phyloP scores from a whole-genome alignment of 1,139 yeast genomes.

The Keqinozyma sinolaborantium region DNA sequence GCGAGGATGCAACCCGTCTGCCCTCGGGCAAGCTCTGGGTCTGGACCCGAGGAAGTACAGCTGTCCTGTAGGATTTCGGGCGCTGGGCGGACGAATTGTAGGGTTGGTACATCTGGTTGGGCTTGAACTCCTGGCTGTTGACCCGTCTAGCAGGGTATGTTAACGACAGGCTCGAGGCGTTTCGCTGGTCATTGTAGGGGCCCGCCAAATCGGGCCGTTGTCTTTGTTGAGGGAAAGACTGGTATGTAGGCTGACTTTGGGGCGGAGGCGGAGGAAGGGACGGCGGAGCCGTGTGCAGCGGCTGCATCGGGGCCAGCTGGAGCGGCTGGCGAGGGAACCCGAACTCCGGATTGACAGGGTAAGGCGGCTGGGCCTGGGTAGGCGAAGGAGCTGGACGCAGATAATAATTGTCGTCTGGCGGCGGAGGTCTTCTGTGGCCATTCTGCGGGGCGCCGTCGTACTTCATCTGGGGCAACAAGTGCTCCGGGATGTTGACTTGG shows the following conservation, averaged over 20 bases:
- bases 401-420: no score
- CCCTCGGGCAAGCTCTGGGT: constrained; percentile 11
- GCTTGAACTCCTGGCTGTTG: constrained; percentile 4
- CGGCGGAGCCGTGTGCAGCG: constrained; percentile 3
- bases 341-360: no score
- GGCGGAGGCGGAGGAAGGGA: not conserved
- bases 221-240: constrained; percentile 1
- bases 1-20: constrained; percentile 25
- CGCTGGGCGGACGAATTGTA: constrained; percentile 3
- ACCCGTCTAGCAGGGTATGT: constrained; percentile 6
- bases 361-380: no score
- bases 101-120: constrained; percentile 3
- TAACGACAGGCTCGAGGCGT: constrained; percentile 11
- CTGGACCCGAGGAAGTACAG: constrained; percentile 17
- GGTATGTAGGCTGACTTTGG: constrained; percentile 1
- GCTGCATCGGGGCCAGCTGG: constrained; percentile 1
- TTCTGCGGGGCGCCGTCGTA: constrained; percentile 1
- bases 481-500: constrained; percentile 25
- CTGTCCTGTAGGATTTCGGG: constrained; percentile 10
- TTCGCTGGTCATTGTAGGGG: constrained; percentile 5
- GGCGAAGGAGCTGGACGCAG: constrained; percentile 3
- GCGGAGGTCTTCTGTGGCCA: constrained; percentile 2
- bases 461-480: constrained; percentile 29
- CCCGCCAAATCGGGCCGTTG: constrained; percentile 1
- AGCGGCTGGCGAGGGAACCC: no score